Percentiles rank a stretch among this genome's conserved stretches.
phyloP scores from a whole-genome alignment of 2,329 filamentous ascomycete genomes.

The Neofusicoccum ribis region DNA sequence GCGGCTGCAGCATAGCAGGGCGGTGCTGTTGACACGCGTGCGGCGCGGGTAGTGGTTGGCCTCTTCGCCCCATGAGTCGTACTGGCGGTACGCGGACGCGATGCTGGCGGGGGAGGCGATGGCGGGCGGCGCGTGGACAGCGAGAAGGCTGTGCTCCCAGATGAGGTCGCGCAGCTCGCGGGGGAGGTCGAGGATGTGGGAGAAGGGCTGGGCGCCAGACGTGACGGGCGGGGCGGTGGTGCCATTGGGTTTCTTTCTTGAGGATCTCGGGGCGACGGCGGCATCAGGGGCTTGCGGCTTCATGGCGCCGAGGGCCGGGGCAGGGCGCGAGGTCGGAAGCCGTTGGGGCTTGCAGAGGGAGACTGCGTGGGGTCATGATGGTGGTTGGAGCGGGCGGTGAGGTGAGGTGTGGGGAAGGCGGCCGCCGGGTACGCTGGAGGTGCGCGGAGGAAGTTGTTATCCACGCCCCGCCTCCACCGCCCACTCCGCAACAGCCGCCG shows the following conservation, averaged over 20 bases:
- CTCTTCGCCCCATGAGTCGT: conserved; percentile 14
- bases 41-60: conserved; percentile 1
- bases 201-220: background rate
- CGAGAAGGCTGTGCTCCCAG: background rate
- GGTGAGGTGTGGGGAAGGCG: background rate
- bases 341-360: background rate
- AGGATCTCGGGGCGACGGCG: background rate
- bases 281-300: background rate
- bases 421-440: background rate
- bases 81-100: background rate
- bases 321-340: background rate
- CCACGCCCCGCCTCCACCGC: too few relatives aligned
- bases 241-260: background rate
- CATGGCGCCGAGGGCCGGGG: background rate
- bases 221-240: background rate
- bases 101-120: background rate
- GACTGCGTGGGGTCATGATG: background rate
- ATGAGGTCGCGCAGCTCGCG: conserved; percentile 15
- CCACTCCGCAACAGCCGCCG: too few relatives aligned
- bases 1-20: conserved; percentile 7
- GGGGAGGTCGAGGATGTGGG: conserved; percentile 3
- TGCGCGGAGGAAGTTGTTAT: background rate
- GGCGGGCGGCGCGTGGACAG: background rate
- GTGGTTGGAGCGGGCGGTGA: conserved; percentile 3
- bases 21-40: conserved; percentile 6